These are phyloP conservation scores for Climacium dendroides DNA, from an alignment of 225 moss, liverwort and hornwort genomes.

Conservation along the genomic window DNA sequence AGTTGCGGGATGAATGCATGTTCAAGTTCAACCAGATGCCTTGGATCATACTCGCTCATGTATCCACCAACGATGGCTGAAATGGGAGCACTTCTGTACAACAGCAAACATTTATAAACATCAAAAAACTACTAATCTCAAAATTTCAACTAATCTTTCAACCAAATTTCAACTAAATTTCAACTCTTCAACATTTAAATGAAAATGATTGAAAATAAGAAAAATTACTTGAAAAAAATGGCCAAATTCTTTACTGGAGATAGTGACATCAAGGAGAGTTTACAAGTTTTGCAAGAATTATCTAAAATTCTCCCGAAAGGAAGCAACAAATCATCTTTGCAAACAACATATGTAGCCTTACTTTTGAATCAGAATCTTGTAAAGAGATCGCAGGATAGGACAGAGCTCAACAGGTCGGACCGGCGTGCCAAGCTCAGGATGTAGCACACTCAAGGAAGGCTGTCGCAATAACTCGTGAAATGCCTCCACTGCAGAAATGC, in stretches of 20 bases:
- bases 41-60: constrained; percentile 36
- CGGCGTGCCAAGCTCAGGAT: constrained; percentile 65
- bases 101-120: not conserved
- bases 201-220: not conserved
- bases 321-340: not conserved
- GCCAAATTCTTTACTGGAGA: not conserved
- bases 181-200: not conserved
- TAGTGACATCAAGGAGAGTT: not conserved
- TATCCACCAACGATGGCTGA: constrained; percentile 32
- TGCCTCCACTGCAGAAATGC: constrained; percentile 87
- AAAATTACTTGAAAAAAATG: not conserved
- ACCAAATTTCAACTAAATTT: no score
- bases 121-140: not conserved
- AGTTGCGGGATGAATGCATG: constrained; percentile 39
- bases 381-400: constrained; percentile 77
- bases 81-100: constrained; percentile 25
- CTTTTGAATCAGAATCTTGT: constrained; percentile 76
- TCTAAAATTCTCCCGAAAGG: not conserved
- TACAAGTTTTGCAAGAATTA: not conserved
- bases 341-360: not conserved
- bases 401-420: constrained; percentile 89
- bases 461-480: constrained; percentile 81
- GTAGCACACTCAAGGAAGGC: constrained; percentile 75
- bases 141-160: not conserved
- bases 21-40: constrained; percentile 38